phyloP scores from a whole-genome alignment of 306 rosid species.

The Trifolium pratense region DNA sequence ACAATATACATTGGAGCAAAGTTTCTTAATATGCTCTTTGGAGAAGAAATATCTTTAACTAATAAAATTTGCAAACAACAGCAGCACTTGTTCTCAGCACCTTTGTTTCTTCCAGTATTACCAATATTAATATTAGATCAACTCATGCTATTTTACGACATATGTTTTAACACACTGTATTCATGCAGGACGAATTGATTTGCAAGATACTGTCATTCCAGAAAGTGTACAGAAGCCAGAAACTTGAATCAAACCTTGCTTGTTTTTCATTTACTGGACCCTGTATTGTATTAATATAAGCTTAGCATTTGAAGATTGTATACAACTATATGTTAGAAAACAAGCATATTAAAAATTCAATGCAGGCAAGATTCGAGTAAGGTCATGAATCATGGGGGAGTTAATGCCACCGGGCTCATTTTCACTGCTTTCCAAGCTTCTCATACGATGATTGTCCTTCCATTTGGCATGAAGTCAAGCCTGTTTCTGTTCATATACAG shows the following conservation, averaged over 20 bases:
- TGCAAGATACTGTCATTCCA: constrained; percentile 74
- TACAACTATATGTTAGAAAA: constrained; percentile 35
- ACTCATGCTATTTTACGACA: constrained; percentile 8
- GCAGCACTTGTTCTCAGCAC: constrained; percentile 16
- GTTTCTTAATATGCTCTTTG: not conserved
- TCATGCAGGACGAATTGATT: constrained; percentile 76
- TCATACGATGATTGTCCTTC: constrained; percentile 34
- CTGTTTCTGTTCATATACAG: constrained; percentile 39
- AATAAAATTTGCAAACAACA: not conserved
- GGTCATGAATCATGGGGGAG: constrained; percentile 38
- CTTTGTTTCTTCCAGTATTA: constrained; percentile 17
- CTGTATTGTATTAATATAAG: constrained; percentile 44
- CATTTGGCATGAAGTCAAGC: constrained; percentile 27
- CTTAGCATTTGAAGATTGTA: constrained; percentile 47
- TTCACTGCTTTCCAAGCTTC: constrained; percentile 25
- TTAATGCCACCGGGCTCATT: constrained; percentile 12
- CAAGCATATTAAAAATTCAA: constrained; percentile 40
- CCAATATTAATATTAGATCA: constrained; percentile 28
- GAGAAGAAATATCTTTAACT: constrained; percentile 13
- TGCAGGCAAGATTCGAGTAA: constrained; percentile 34
- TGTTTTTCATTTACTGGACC: constrained; percentile 39
- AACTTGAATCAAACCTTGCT: constrained; percentile 42
- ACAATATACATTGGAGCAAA: not conserved
- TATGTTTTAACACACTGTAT: constrained; percentile 11
- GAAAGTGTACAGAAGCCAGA: constrained; percentile 79